Conservation (phyloP, 108 stramenopile species). For the Pseudonitzschia multiseries region DNA sequence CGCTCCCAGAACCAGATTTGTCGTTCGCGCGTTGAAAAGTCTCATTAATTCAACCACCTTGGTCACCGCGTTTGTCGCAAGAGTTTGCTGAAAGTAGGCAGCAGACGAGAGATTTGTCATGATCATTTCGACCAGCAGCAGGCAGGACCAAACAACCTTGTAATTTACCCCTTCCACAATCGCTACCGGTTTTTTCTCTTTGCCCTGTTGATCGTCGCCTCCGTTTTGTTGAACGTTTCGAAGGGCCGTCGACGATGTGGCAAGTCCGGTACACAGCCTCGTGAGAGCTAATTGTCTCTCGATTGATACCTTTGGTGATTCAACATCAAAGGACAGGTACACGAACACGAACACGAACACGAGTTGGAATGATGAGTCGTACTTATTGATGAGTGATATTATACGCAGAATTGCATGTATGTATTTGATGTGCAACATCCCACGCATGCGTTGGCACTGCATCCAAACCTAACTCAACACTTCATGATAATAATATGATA, state of each 20-base stretch:
- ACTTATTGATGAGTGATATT: no score
- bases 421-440: background rate
- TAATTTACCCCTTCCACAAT: slow-evolving; percentile 82
- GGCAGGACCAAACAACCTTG: slow-evolving; percentile 94
- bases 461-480: no score
- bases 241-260: slow-evolving; percentile 35
- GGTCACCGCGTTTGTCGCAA: slow-evolving; percentile 83
- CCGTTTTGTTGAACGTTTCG: slow-evolving; percentile 11
- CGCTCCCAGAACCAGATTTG: slow-evolving; percentile 91
- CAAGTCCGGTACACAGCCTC: slow-evolving; percentile 77
- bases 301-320: slow-evolving; percentile 50
- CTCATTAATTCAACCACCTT: slow-evolving; percentile 87
- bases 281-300: slow-evolving; percentile 78
- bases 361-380: background rate
- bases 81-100: slow-evolving; percentile 76
- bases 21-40: slow-evolving; percentile 90
- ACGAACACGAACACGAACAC: background rate
- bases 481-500: no score
- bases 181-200: slow-evolving; percentile 65
- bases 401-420: no score
- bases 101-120: slow-evolving; percentile 82
- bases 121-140: slow-evolving; percentile 90
- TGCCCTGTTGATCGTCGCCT: slow-evolving; percentile 21
- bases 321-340: background rate
- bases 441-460: background rate